These are phyloP conservation scores for Myxozyma melibiosi DNA, from an alignment of 805 yeast genomes.

Conservation along the genomic window DNA sequence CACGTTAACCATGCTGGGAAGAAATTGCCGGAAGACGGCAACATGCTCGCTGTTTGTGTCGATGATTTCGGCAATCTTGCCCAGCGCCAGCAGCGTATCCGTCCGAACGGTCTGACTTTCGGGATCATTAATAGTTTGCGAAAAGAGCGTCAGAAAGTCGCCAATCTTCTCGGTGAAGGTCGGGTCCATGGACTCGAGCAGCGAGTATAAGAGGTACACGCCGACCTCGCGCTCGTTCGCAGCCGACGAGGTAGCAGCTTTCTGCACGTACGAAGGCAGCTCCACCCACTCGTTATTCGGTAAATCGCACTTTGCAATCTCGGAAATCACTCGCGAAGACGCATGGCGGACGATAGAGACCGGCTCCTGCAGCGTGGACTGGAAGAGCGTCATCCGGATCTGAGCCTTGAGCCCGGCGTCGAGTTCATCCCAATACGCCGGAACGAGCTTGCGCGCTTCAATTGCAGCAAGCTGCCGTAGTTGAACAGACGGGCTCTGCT, in stretches of 20 bases:
- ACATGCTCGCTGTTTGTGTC: conserved; percentile 60
- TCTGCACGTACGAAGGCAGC: conserved; percentile 69
- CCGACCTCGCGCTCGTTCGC: conserved; percentile 77
- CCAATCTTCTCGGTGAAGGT: conserved; percentile 59
- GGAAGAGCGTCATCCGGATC: conserved; percentile 69
- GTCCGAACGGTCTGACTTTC: conserved; percentile 75
- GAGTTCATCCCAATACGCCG: conserved; percentile 61
- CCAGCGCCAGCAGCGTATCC: conserved; percentile 79
- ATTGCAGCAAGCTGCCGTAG: conserved; percentile 93
- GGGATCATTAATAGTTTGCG: conserved; percentile 61
- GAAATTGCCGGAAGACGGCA: conserved; percentile 58
- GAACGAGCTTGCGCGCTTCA: conserved; percentile 84
- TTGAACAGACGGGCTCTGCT: conserved; percentile 66
- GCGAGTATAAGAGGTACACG: conserved; percentile 71
- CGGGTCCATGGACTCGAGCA: conserved; percentile 70
- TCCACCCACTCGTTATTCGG: conserved; percentile 71
- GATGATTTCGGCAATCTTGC: conserved; percentile 48
- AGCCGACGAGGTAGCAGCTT: conserved; percentile 60
- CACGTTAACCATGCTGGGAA: conserved; percentile 81
- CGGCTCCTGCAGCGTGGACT: conserved; percentile 66
- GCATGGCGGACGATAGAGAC: conserved; percentile 78
- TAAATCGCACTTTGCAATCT: conserved; percentile 78
- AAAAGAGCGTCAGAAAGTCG: conserved; percentile 72
- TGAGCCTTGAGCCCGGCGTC: conserved; percentile 49
- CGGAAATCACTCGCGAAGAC: conserved; percentile 83